Base-by-base conservation (phyloP, 306 rosid genomes). In the Rubus parviflorus region DNA sequence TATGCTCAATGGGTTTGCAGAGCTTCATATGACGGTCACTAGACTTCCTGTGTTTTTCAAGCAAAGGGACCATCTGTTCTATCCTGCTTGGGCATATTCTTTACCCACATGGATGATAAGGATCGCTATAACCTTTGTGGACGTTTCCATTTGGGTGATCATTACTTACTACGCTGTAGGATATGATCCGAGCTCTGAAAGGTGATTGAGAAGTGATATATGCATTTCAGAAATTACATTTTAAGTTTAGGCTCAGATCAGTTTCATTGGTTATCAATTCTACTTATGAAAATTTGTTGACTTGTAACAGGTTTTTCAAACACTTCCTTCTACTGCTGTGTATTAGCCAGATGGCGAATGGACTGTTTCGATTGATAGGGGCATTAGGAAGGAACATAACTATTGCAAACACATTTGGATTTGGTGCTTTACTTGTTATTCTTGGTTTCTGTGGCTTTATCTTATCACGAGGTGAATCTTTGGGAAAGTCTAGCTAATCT, bases 21-120 rank as follows among this genome's bases (percentile, higher is more conserved):
- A 86, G 81, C 87, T 86, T 75, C 81, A 85, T 22, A 61, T 83
- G 85, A 83, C 87, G 8, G 81, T 86, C 53, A 74, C 81, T 63
- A 86, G 80, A 75, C 89, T 83, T 69, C 87, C 87, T 49, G 87
- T 86, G 61, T 86, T 83, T 74, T 86, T 64, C 82, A 86, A 86
- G 85, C 89, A 86, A 81, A 74, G 89, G 63, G 87, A 86, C 79
- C 77, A 80, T 73, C 83, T 80, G 47, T 86, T 86, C 72, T 83
- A 83, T 68, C 89, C 89, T 64, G 69, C 89, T 19, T 86, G 89
- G 89, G 85, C 85, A 25, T 86, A 80, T 38, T 60, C 87, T 23
- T 61, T 86, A 19, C 87, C 87, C 46, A 70, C 83, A 56, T 83
- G 83, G 72, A 75, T 86, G 62, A 80, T 86, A 68, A 81, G 66